phyloP scores from a whole-genome alignment of 202 grass and related monocot species.

The Saccharum hybrid region DNA sequence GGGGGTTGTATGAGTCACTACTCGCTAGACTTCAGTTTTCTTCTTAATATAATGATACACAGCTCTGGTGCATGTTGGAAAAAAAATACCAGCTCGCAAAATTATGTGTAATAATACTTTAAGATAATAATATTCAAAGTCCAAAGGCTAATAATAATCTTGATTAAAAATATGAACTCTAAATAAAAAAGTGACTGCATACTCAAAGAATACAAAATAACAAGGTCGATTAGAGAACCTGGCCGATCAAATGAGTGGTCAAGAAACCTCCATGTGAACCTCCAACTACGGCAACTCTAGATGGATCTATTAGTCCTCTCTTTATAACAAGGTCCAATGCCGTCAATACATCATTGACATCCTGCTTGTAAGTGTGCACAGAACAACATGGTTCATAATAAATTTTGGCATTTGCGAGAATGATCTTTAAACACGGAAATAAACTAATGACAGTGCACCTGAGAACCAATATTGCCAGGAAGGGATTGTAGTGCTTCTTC shows the following conservation, averaged over 20 bases:
- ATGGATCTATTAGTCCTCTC: slow-evolving; percentile 69
- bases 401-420: not conserved
- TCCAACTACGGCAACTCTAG: slow-evolving; percentile 83
- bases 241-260: slow-evolving; percentile 93
- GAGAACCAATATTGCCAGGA: slow-evolving; percentile 80
- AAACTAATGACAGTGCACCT: slow-evolving; percentile 52
- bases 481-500: slow-evolving; percentile 98
- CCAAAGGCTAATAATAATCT: slow-evolving; percentile 22
- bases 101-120: not conserved
- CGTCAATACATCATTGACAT: slow-evolving; percentile 85
- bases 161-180: slow-evolving; percentile 19
- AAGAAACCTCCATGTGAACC: slow-evolving; percentile 98
- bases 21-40: no score
- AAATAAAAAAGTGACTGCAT: slow-evolving; percentile 6
- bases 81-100: not conserved
- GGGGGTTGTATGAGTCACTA: no score
- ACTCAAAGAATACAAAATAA: slow-evolving; percentile 41
- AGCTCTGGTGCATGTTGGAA: not conserved
- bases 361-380: slow-evolving; percentile 48
- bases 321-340: slow-evolving; percentile 80
- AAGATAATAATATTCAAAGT: not conserved
- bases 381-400: not conserved
- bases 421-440: slow-evolving; percentile 30
- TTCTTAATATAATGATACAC: no score
- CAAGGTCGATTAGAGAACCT: slow-evolving; percentile 57